These are phyloP conservation scores for Sanghuangporus baumii DNA, from an alignment of 1,284 basidiomycete genomes.

Conservation along the genomic window DNA sequence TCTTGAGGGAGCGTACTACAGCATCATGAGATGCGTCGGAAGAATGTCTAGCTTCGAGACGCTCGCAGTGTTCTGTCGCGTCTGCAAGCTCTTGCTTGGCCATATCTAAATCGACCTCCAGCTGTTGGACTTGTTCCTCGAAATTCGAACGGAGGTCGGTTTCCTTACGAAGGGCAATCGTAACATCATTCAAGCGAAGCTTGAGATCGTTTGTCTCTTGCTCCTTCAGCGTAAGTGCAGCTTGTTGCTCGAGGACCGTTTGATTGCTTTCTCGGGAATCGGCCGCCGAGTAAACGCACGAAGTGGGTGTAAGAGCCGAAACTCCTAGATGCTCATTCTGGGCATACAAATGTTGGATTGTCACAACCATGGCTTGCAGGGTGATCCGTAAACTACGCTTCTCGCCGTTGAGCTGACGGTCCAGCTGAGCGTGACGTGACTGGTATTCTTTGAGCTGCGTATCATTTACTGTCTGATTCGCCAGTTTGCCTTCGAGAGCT, in stretches of 20 bases:
- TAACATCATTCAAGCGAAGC: constrained; percentile 2
- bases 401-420: not conserved
- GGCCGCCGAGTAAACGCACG: not conserved
- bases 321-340: not conserved
- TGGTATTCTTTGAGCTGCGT: not conserved
- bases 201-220: constrained; percentile 10
- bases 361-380: not conserved
- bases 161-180: constrained; percentile 3
- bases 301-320: not conserved
- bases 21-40: constrained; percentile 52
- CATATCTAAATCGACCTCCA: constrained; percentile 48
- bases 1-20: constrained; percentile 46
- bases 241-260: not conserved
- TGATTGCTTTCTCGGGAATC: not conserved
- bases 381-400: not conserved
- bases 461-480: constrained; percentile 20
- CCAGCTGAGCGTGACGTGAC: not conserved
- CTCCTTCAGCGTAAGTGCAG: constrained; percentile 5
- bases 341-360: constrained; percentile 3
- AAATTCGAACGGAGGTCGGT: constrained; percentile 6
- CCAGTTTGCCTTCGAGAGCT: constrained; percentile 48
- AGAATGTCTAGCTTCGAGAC: constrained; percentile 58
- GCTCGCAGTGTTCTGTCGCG: constrained; percentile 51
- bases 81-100: constrained; percentile 48
- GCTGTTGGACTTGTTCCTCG: constrained; percentile 46